phyloP scores from a whole-genome alignment of 1,139 yeast genomes.

The Debaryomycetaceae sp. region DNA sequence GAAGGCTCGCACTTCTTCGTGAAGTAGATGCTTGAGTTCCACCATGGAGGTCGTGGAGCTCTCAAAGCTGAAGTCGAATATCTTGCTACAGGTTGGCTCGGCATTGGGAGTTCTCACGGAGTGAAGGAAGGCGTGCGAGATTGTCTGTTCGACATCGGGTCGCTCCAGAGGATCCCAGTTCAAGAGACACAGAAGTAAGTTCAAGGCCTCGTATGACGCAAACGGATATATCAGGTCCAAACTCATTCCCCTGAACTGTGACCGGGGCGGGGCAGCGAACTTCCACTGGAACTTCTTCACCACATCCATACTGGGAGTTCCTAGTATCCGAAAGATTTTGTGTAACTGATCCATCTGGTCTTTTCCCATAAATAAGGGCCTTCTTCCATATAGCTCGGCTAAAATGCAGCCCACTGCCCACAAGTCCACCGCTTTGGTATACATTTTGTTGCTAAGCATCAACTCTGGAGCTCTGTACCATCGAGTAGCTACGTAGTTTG shows the following conservation, averaged over 20 bases:
- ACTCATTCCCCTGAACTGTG: constrained; percentile 31
- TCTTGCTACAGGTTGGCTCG: constrained; percentile 45
- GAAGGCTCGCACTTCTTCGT: constrained; percentile 40
- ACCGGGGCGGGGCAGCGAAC: constrained; percentile 28
- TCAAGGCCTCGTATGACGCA: constrained; percentile 48
- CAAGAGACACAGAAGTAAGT: constrained; percentile 49
- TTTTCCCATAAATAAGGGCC: constrained; percentile 69
- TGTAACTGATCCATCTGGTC: constrained; percentile 61
- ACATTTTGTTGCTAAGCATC: constrained; percentile 55
- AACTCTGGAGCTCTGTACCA: constrained; percentile 97
- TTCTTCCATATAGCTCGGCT: constrained; percentile 69
- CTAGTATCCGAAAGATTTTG: constrained; percentile 61
- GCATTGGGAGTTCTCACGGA: constrained; percentile 45
- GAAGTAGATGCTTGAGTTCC: constrained; percentile 43
- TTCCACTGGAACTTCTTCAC: constrained; percentile 29
- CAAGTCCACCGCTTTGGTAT: constrained; percentile 62
- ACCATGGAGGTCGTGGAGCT: constrained; percentile 27
- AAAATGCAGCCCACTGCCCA: constrained; percentile 85
- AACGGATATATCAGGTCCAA: constrained; percentile 59
- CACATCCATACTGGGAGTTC: constrained; percentile 52
- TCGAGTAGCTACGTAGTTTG: constrained; percentile 89
- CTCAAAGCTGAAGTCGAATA: constrained; percentile 66
- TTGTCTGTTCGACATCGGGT: constrained; percentile 43
- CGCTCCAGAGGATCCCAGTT: constrained; percentile 58
- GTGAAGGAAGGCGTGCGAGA: constrained; percentile 50